These are phyloP conservation scores for Plectranthus barbatus DNA, from an alignment of 257 asterid species.

Conservation along the genomic window DNA sequence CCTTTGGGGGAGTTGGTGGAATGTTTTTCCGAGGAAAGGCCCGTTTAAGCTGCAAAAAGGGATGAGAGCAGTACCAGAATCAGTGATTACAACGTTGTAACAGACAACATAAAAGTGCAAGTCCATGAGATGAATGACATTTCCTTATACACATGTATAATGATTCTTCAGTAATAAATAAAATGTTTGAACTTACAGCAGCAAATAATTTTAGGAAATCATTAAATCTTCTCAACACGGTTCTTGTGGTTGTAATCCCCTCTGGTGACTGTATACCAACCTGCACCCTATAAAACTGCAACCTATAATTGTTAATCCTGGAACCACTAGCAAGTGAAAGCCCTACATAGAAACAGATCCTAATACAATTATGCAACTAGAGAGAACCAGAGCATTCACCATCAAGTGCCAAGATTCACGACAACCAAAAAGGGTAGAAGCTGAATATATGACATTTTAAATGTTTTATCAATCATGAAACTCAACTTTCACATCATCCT, in stretches of 20 bases:
- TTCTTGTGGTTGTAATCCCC: conserved; percentile 75
- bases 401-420: neutral
- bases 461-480: too few species aligned
- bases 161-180: conserved; percentile 1
- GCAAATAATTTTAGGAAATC: conserved; percentile 85
- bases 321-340: conserved; percentile 11
- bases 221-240: conserved; percentile 83
- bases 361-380: neutral
- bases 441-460: conserved; percentile 7
- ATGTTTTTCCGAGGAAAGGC: conserved; percentile 58
- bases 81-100: conserved; percentile 3
- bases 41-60: conserved; percentile 63
- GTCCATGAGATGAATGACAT: conserved; percentile 2
- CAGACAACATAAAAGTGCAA: conserved; percentile 9
- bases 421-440: neutral
- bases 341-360: neutral
- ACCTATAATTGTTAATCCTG: conserved; percentile 33
- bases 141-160: neutral
- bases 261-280: conserved; percentile 90
- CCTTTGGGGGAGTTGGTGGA: conserved; percentile 92
- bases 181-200: conserved; percentile 57
- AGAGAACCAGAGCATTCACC: conserved; percentile 9
- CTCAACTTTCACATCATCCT: neutral
- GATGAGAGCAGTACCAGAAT: conserved; percentile 6
- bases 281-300: conserved; percentile 97